Evolutionary conservation across 768 basidiomycete species (phyloP).

Genomic region (Tylopilus sp.): DNA sequence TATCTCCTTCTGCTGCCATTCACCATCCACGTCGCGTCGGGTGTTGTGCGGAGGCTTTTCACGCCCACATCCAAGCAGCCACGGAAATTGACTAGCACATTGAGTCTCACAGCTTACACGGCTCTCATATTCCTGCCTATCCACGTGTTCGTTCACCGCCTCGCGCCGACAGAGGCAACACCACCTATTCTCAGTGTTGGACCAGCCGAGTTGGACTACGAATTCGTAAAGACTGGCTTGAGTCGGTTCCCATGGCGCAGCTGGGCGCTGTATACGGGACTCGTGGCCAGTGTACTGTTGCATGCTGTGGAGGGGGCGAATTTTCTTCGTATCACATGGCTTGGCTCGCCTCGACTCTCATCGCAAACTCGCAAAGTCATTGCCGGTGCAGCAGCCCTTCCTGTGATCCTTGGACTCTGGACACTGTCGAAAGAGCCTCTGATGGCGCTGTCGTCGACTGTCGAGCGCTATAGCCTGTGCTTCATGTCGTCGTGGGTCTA

Average conservation of each 20-base stretch:
- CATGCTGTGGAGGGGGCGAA: slow-evolving; percentile 63
- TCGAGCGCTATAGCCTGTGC: slow-evolving; percentile 40
- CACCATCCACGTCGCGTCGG: slow-evolving; percentile 57
- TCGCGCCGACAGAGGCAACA: slow-evolving; percentile 43
- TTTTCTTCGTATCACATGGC: slow-evolving; percentile 49
- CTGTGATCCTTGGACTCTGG: slow-evolving; percentile 55
- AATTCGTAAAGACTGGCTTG: slow-evolving; percentile 76
- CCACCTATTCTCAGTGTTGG: slow-evolving; percentile 46
- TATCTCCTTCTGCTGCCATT: slow-evolving; percentile 67
- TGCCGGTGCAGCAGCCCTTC: slow-evolving; percentile 39
- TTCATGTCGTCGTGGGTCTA: slow-evolving; percentile 47
- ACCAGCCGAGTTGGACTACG: slow-evolving; percentile 77
- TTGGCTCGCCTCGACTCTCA: slow-evolving; percentile 15
- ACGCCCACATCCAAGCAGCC: slow-evolving; percentile 32
- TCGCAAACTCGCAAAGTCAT: slow-evolving; percentile 27
- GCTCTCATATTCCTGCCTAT: slow-evolving; percentile 58
- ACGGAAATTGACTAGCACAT: slow-evolving; percentile 37
- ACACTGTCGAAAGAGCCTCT: slow-evolving; percentile 54
- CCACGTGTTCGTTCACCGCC: slow-evolving; percentile 68
- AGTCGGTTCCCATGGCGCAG: slow-evolving; percentile 58
- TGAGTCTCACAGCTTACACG: slow-evolving; percentile 65
- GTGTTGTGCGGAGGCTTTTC: slow-evolving; percentile 56
- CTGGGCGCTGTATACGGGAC: slow-evolving; percentile 58
- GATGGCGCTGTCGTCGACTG: slow-evolving; percentile 50
- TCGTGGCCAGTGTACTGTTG: slow-evolving; percentile 51